Evolutionary conservation across 2,329 filamentous ascomycete species (phyloP).

Genomic region (Emmonsiellopsis sp.): DNA sequence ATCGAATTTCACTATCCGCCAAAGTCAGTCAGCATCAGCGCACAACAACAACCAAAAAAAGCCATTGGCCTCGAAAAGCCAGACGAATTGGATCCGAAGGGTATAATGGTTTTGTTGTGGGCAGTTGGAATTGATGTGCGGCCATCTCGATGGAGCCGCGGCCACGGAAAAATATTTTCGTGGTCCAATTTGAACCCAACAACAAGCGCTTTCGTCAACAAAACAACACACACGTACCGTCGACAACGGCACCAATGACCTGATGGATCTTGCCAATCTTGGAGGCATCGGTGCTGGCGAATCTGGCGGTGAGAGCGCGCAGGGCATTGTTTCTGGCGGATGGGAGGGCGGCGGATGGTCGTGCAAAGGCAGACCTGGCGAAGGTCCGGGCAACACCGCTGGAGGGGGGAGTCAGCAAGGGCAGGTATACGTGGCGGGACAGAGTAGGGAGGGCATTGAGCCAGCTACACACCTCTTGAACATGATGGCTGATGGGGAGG

Average conservation of each 20-base stretch:
- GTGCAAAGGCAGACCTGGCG: conserved; percentile 51
- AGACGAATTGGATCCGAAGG: too few relatives aligned
- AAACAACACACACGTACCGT: conserved; percentile 57
- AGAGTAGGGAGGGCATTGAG: conserved; percentile 8
- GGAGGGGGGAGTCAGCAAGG: conserved; percentile 11
- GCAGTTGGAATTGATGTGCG: too few relatives aligned
- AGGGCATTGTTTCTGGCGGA: conserved; percentile 46
- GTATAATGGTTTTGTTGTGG: too few relatives aligned
- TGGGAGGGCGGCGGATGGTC: conserved; percentile 46
- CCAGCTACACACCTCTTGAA: conserved; percentile 49
- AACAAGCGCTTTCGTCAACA: background rate
- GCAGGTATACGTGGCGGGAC: background rate
- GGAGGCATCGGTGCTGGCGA: conserved; percentile 50
- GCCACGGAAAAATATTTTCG: conserved; percentile 34
- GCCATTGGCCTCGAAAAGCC: background rate
- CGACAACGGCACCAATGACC: conserved; percentile 98
- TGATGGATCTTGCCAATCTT: conserved; percentile 59
- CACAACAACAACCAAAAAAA: conserved; percentile 6
- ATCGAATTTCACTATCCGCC: conserved; percentile 81
- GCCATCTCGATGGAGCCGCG: conserved; percentile 26
- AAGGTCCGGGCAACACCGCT: conserved; percentile 60
- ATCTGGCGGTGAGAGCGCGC: conserved; percentile 52
- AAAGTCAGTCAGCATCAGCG: conserved; percentile 18
- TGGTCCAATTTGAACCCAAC: background rate
- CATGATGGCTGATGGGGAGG: conserved; percentile 44